Conservation (phyloP, 768 basidiomycete species). For the Mycena pura region DNA sequence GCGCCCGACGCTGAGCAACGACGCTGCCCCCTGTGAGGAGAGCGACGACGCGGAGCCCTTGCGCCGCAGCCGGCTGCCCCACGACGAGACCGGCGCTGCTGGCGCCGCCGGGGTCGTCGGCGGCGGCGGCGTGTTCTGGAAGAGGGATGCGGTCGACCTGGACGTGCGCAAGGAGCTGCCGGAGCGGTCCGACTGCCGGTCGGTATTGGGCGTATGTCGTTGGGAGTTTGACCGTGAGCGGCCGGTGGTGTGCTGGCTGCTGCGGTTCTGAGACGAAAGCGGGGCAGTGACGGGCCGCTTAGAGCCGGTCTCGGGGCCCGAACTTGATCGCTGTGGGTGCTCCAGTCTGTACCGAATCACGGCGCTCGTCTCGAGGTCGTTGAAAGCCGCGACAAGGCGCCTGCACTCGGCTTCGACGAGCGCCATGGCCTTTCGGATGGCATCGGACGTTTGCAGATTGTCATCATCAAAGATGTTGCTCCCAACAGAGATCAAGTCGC, state of each 20-base stretch:
- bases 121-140: constrained; percentile 2
- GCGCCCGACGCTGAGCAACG: constrained; percentile 27
- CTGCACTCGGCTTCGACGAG: constrained; percentile 68
- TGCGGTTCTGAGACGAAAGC: not conserved
- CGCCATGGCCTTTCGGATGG: constrained; percentile 66
- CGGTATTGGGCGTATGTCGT: not conserved
- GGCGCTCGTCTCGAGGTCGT: constrained; percentile 66
- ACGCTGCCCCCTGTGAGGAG: constrained; percentile 49
- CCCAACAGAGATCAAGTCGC: constrained; percentile 28
- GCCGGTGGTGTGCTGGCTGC: not conserved
- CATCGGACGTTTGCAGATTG: constrained; percentile 56
- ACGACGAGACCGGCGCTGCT: constrained; percentile 22
- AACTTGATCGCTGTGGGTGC: constrained; percentile 41
- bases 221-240: constrained; percentile 20
- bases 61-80: constrained; percentile 39
- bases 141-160: constrained; percentile 19
- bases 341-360: constrained; percentile 54
- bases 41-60: constrained; percentile 62
- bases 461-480: constrained; percentile 59
- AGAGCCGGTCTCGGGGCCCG: constrained; percentile 37
- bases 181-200: constrained; percentile 21
- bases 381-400: constrained; percentile 71
- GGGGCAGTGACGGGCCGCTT: constrained; percentile 26
- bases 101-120: constrained; percentile 31
- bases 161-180: constrained; percentile 23